These are phyloP conservation scores for Thelonectria rubi DNA, from an alignment of 2,329 filamentous ascomycete species.

Conservation along the genomic window DNA sequence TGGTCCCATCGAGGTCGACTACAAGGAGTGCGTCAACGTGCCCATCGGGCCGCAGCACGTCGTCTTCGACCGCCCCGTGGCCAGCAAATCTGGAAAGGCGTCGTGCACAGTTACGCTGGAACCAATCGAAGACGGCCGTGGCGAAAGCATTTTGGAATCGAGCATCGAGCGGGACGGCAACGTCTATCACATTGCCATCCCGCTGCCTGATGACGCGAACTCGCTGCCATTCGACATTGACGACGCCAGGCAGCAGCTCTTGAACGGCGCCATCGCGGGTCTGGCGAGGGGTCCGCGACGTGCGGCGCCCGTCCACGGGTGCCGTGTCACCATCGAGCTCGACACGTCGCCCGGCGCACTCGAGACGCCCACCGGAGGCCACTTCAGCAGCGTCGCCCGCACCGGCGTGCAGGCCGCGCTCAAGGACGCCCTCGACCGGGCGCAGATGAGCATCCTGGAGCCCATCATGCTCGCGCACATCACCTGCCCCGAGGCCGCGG, in stretches of 20 bases:
- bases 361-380: constrained; percentile 69
- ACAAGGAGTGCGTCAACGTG: constrained; percentile 80
- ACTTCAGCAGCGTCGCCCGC: constrained; percentile 71
- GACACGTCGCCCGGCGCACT: constrained; percentile 66
- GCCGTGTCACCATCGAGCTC: constrained; percentile 74
- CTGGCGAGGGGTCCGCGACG: constrained; percentile 85
- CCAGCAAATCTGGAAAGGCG: constrained; percentile 81
- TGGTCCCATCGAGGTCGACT: constrained; percentile 93
- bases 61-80: constrained; percentile 80
- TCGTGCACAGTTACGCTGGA: constrained; percentile 75
- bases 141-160: constrained; percentile 51
- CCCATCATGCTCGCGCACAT: constrained; percentile 94
- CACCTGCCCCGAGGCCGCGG: constrained; percentile 80
- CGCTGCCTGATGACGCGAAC: constrained; percentile 58
- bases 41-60: constrained; percentile 65
- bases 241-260: constrained; percentile 66
- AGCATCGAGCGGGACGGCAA: constrained; percentile 75
- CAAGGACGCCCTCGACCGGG: constrained; percentile 63
- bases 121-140: constrained; percentile 60
- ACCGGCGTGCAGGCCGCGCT: constrained; percentile 75
- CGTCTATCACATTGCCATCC: constrained; percentile 65
- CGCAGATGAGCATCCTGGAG: constrained; percentile 78
- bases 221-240: constrained; percentile 60
- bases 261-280: constrained; percentile 84
- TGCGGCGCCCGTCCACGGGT: constrained; percentile 81